phyloP scores from a whole-genome alignment of 768 basidiomycete genomes.

The Phylloporus arenicola region DNA sequence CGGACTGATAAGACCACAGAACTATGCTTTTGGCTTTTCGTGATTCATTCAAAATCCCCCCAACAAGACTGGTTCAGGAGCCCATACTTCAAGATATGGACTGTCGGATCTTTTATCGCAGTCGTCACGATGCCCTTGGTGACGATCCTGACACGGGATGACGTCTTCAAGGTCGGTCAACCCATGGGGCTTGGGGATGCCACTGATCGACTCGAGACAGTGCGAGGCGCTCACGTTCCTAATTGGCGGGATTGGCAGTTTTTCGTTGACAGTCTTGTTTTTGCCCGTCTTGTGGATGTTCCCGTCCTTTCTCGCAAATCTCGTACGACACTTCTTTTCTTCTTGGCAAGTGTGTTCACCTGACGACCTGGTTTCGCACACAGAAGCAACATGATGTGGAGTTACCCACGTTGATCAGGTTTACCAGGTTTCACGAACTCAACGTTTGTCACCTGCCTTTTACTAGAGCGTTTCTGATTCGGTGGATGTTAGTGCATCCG shows the following conservation, averaged over 20 bases:
- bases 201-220: slow-evolving; percentile 33
- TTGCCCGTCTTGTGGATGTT: slow-evolving; percentile 68
- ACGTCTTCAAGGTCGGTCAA: slow-evolving; percentile 52
- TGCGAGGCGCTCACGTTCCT: slow-evolving; percentile 67
- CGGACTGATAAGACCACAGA: slow-evolving; percentile 38
- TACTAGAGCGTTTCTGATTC: background rate
- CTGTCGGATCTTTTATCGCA: slow-evolving; percentile 55
- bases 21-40: slow-evolving; percentile 84
- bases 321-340: slow-evolving; percentile 41
- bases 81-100: slow-evolving; percentile 71
- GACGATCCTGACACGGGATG: slow-evolving; percentile 54
- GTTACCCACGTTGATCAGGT: slow-evolving; percentile 54
- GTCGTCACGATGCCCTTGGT: slow-evolving; percentile 66
- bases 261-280: slow-evolving; percentile 71
- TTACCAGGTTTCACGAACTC: slow-evolving; percentile 77
- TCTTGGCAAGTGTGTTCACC: background rate
- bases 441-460: slow-evolving; percentile 49
- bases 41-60: slow-evolving; percentile 56
- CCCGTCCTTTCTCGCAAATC: slow-evolving; percentile 53
- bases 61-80: slow-evolving; percentile 77
- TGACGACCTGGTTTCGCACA: background rate
- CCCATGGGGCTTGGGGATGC: background rate
- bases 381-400: slow-evolving; percentile 64
- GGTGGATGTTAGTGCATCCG: slow-evolving; percentile 53
- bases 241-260: slow-evolving; percentile 61